Percentiles rank a stretch among this genome's conserved stretches.
Conservation (phyloP, 805 yeast species). For the Kodamaea sagamina region DNA sequence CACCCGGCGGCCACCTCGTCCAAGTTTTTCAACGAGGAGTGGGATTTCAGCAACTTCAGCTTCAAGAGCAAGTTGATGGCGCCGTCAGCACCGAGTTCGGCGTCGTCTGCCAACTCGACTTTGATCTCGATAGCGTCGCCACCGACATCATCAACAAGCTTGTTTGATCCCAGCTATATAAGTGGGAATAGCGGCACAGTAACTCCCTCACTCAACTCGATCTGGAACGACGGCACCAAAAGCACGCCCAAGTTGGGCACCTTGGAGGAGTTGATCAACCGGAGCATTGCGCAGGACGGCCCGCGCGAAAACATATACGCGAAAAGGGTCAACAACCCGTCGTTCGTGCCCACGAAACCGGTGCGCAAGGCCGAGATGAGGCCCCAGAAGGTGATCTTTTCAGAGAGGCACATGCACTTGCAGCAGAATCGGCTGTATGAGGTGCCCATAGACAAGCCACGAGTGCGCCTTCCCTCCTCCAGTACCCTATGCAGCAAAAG, state of each 20-base stretch:
- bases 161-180: slow-evolving; percentile 1
- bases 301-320: slow-evolving; percentile 17
- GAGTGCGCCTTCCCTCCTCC: not conserved
- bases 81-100: slow-evolving; percentile 3
- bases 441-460: not conserved
- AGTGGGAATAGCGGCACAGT: slow-evolving; percentile 4
- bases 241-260: slow-evolving; percentile 6
- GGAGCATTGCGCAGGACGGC: slow-evolving; percentile 1
- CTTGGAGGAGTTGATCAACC: slow-evolving; percentile 8
- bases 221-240: slow-evolving; percentile 14
- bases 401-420: slow-evolving; percentile 5
- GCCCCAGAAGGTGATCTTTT: slow-evolving; percentile 4
- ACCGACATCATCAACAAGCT: slow-evolving; percentile 5
- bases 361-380: not conserved
- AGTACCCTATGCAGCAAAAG: slow-evolving; percentile 1
- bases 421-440: not conserved
- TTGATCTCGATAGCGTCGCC: slow-evolving; percentile 9
- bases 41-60: slow-evolving; percentile 9
- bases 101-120: slow-evolving; percentile 6
- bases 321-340: slow-evolving; percentile 19
- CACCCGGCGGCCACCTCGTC: slow-evolving; percentile 4
- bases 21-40: slow-evolving; percentile 9
- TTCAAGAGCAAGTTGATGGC: slow-evolving; percentile 2
- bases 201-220: slow-evolving; percentile 15
- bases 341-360: slow-evolving; percentile 15